Percentiles rank a stretch among this genome's conserved stretches.
Conservation (phyloP, 257 asterid genomes). For the Solanum ahanhuiri region DNA sequence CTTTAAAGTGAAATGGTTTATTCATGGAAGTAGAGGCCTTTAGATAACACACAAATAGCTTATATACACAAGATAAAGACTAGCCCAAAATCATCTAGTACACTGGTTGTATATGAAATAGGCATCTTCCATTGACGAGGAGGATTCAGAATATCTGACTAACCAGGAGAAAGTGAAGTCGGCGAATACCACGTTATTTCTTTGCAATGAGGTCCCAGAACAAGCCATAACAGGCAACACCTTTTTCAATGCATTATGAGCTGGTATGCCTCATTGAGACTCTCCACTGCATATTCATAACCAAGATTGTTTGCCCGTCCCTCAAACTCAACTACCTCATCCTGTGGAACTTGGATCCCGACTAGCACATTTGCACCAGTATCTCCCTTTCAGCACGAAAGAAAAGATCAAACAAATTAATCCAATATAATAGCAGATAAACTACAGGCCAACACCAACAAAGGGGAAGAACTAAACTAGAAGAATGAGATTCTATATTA, state of each 20-base stretch:
- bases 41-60: neutral
- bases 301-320: slow-evolving; percentile 60
- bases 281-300: slow-evolving; percentile 64
- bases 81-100: neutral
- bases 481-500: slow-evolving; percentile 8
- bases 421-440: neutral
- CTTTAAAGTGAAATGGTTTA: neutral
- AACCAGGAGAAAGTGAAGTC: neutral
- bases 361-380: slow-evolving; percentile 94
- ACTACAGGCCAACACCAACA: neutral
- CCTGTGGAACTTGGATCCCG: slow-evolving; percentile 65
- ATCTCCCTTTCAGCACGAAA: slow-evolving; percentile 48
- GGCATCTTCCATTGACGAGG: neutral
- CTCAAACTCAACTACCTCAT: slow-evolving; percentile 60
- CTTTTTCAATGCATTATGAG: slow-evolving; percentile 56
- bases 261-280: slow-evolving; percentile 55
- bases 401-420: neutral
- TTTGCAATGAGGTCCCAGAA: neutral
- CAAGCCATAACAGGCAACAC: neutral
- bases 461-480: neutral
- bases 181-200: neutral
- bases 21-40: neutral
- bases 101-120: neutral
- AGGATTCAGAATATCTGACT: neutral
- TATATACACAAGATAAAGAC: neutral